Base-by-base conservation (phyloP, 352 stramenopile genomes). In the Phytophthora pisi region DNA sequence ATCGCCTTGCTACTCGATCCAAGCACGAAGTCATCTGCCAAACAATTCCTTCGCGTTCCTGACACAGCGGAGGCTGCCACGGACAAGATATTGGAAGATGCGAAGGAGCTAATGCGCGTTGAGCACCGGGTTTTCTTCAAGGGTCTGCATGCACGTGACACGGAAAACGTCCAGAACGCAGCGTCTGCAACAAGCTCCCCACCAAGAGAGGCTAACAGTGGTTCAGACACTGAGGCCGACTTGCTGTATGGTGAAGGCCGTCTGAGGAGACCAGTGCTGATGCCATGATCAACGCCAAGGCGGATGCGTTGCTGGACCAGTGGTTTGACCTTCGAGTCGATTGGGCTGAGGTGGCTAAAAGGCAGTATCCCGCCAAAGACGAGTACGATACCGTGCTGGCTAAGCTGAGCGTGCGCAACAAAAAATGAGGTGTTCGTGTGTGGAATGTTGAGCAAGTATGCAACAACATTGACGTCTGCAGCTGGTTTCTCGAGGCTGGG, bases 371-470 rank as follows among this genome's bases (percentile, higher is more conserved):
- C 9, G 40, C 26, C 2, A 51, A 51, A 11, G 16, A 64, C 0
- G 47, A 64, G 15, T 49, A 26, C 11, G 8, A 40, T 0, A 45
- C 6, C 1, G 45, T 64, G 4, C 7, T 64, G 15, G 11, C 34
- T 8, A 64, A 64, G 46, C 15, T 57, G 15, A 64, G 46, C 16
- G 42, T 57, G 47, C 31, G 47, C 11, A 13, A 45, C 13, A 40
- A 45, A 6, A 63, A 63, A 15, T 10, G 30, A 7, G 31, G 43
- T 7, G 28, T 43, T 36, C 45, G 34, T 8, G 57, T 64, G 4
- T 57, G 46, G 46, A 64, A 57, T 15, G 23, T 64, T 18, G 34
- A 64, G 20, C 18, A 56, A 15, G 20, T 56, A 8, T 64, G 57
- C 10, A 5, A 20, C 4, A 6, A 53, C 11, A 45, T 57, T 1